Conservation (phyloP, 257 asterid genomes). For the Salvia splendens region DNA sequence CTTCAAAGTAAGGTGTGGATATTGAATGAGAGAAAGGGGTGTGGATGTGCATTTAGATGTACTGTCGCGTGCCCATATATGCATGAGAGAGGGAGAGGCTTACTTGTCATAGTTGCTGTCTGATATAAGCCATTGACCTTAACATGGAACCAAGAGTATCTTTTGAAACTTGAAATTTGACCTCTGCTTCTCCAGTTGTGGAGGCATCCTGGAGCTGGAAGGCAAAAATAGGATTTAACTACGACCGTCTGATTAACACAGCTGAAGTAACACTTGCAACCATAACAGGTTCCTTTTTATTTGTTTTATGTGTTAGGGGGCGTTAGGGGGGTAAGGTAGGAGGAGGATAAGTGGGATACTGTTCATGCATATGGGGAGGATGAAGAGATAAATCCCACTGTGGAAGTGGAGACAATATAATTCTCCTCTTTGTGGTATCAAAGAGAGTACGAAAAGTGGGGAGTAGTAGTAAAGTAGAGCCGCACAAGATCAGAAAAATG, state of each 20-base stretch:
- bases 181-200: slow-evolving; percentile 67
- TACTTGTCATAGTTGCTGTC: slow-evolving; percentile 70
- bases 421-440: slow-evolving; percentile 5
- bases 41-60: neutral
- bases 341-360: neutral
- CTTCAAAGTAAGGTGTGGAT: neutral
- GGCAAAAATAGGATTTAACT: slow-evolving; percentile 8
- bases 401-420: neutral
- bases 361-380: slow-evolving; percentile 7
- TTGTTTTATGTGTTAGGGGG: too few species aligned
- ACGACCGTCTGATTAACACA: too few species aligned
- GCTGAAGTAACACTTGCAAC: too few species aligned
- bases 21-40: neutral
- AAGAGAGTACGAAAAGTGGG: neutral
- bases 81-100: slow-evolving; percentile 29
- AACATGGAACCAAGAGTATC: slow-evolving; percentile 76
- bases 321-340: neutral
- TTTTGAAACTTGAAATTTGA: slow-evolving; percentile 81
- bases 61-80: neutral
- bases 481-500: slow-evolving; percentile 10
- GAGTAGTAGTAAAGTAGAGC: neutral
- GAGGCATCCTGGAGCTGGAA: slow-evolving; percentile 58
- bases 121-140: slow-evolving; percentile 76
- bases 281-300: too few species aligned
- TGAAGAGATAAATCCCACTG: neutral